Evolutionary conservation across 2,329 filamentous ascomycete genomes (phyloP).

Genomic region (Cladobotryum mycophilum): DNA sequence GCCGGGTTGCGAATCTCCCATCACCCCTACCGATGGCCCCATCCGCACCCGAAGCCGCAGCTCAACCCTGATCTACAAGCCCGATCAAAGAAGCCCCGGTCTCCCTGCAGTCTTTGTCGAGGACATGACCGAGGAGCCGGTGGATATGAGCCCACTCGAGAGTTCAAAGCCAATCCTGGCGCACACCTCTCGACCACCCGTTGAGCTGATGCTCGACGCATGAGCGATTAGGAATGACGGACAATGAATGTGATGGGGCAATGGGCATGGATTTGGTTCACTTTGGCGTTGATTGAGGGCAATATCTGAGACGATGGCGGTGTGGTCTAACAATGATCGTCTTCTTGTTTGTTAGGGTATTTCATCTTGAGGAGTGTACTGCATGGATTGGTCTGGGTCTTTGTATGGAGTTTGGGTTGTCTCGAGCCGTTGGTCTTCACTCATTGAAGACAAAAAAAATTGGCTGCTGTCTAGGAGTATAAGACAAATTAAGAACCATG

Average conservation of each 20-base stretch:
- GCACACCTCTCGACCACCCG: conserved; percentile 56
- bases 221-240: conserved; percentile 9
- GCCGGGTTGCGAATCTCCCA: conserved; percentile 20
- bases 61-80: conserved; percentile 61
- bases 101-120: conserved; percentile 62
- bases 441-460: neutral
- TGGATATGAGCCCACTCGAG: conserved; percentile 37
- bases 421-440: neutral
- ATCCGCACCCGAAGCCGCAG: conserved; percentile 48
- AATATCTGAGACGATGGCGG: neutral
- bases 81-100: conserved; percentile 49
- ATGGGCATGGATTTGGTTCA: neutral
- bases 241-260: neutral
- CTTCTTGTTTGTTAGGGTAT: too few species aligned
- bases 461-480: conserved; percentile 1
- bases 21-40: conserved; percentile 25
- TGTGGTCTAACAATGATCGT: too few species aligned
- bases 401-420: conserved; percentile 3
- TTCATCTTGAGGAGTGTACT: neutral
- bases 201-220: conserved; percentile 55
- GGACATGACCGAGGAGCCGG: conserved; percentile 56
- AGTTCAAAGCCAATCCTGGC: conserved; percentile 44
- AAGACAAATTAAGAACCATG: neutral
- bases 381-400: neutral
- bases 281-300: neutral